phyloP scores from a whole-genome alignment of 305 asterid genomes.

The Nicotiana rustica region DNA sequence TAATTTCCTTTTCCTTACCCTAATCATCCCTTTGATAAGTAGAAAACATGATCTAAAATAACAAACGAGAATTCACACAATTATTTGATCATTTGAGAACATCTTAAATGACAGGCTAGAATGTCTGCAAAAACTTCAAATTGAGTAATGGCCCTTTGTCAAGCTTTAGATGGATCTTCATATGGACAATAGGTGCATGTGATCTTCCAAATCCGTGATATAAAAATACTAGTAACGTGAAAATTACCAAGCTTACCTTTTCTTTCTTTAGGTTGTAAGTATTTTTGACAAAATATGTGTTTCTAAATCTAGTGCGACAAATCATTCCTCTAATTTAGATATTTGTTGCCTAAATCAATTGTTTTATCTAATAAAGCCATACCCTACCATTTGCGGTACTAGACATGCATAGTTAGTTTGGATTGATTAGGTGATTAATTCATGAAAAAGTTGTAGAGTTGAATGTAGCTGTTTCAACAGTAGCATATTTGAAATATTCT shows the following conservation, averaged over 20 bases:
- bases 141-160: background rate
- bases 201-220: background rate
- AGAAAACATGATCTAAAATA: constrained; percentile 8
- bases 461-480: background rate
- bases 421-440: background rate
- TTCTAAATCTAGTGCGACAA: background rate
- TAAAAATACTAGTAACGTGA: background rate
- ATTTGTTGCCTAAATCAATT: background rate
- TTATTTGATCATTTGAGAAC: background rate
- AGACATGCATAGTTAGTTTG: background rate
- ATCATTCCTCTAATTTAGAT: constrained; percentile 11
- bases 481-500: background rate
- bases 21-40: background rate
- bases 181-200: background rate
- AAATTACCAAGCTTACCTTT: background rate
- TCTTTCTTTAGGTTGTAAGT: background rate
- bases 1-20: constrained; percentile 14
- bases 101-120: background rate
- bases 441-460: background rate
- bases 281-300: background rate
- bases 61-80: background rate
- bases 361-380: background rate
- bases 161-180: constrained; percentile 27
- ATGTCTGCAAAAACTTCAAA: background rate
- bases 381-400: background rate